Conservation (phyloP, 2,329 filamentous ascomycete genomes). For the Scytalidium sp. region DNA sequence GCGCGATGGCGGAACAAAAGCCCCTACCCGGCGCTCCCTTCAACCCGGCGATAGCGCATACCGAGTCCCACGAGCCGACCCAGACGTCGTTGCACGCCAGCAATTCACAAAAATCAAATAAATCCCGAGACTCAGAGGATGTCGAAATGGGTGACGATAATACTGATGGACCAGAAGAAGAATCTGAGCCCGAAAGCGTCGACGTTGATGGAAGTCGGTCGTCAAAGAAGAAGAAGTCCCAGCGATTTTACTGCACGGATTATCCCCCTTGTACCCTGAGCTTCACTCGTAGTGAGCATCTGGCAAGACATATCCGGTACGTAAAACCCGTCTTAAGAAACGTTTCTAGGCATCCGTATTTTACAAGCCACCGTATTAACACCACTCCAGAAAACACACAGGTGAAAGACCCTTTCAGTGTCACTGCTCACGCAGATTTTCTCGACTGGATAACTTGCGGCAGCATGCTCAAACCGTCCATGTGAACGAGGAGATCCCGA, state of each 20-base stretch:
- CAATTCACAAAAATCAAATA: slow-evolving; percentile 58
- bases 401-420: slow-evolving; percentile 96
- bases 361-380: no score
- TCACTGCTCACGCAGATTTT: slow-evolving; percentile 91
- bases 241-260: slow-evolving; percentile 93
- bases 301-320: slow-evolving; percentile 90
- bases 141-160: slow-evolving; percentile 67
- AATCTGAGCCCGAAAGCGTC: slow-evolving; percentile 63
- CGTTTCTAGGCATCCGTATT: no score
- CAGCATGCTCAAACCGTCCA: slow-evolving; percentile 98
- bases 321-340: no score
- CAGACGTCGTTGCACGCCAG: slow-evolving; percentile 45
- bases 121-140: slow-evolving; percentile 64
- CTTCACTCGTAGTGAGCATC: slow-evolving; percentile 93
- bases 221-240: slow-evolving; percentile 92
- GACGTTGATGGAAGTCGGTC: slow-evolving; percentile 65
- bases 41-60: slow-evolving; percentile 46
- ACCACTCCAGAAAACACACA: slow-evolving; percentile 77
- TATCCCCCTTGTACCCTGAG: slow-evolving; percentile 92
- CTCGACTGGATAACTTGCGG: slow-evolving; percentile 87
- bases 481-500: slow-evolving; percentile 94
- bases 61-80: slow-evolving; percentile 40
- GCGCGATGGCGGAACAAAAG: slow-evolving; percentile 44
- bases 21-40: slow-evolving; percentile 52
- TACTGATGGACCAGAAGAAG: slow-evolving; percentile 62